Evolutionary conservation across 768 basidiomycete genomes (phyloP).

Genomic region (Austroboletus festivus): DNA sequence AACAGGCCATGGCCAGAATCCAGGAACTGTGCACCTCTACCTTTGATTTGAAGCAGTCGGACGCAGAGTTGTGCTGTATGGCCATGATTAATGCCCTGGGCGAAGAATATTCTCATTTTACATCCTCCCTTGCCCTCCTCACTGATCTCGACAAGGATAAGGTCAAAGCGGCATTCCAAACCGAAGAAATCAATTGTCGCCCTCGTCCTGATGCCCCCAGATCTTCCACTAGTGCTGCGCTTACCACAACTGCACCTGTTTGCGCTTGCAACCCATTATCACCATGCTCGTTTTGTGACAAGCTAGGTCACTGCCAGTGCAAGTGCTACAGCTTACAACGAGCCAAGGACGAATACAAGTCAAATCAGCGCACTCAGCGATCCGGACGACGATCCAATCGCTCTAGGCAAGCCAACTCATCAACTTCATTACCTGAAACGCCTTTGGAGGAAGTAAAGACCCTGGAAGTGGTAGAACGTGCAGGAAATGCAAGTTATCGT

Average conservation of each 20-base stretch:
- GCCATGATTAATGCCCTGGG: too few relatives aligned
- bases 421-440: neutral
- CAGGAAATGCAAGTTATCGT: constrained; percentile 3
- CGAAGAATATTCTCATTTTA: neutral
- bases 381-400: neutral
- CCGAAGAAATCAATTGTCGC: constrained; percentile 1
- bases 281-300: neutral
- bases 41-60: neutral
- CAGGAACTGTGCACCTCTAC: neutral
- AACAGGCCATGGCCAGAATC: constrained; percentile 5
- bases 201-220: neutral
- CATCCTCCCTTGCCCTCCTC: constrained; percentile 9
- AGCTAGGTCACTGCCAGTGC: neutral
- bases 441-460: too few relatives aligned
- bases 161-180: constrained; percentile 2
- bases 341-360: neutral
- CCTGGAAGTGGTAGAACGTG: neutral
- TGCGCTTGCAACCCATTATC: too few relatives aligned
- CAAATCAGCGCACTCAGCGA: neutral
- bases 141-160: constrained; percentile 6
- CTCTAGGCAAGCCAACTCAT: neutral
- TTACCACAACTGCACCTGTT: too few relatives aligned
- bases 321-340: neutral
- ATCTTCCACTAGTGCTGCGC: too few relatives aligned
- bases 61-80: too few relatives aligned